These are phyloP conservation scores for Penicillium parvum DNA, from an alignment of 495 filamentous ascomycete species.

Conservation along the genomic window DNA sequence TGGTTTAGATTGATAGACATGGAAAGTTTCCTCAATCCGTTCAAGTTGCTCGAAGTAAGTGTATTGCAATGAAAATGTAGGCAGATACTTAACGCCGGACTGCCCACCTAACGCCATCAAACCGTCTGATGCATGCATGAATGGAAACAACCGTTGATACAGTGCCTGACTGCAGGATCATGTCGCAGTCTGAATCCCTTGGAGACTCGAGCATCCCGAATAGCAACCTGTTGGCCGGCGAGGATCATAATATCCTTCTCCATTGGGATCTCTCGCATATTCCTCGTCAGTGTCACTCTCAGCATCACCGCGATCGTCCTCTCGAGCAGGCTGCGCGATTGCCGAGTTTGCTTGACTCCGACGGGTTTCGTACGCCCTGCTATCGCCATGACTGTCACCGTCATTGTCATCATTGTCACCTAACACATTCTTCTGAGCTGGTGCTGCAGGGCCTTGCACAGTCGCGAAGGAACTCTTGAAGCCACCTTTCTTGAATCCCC, in stretches of 20 bases:
- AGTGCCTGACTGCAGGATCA: too few relatives aligned
- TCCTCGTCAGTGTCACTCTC: slow-evolving; percentile 47
- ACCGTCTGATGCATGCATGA: too few relatives aligned
- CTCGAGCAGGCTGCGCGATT: slow-evolving; percentile 2
- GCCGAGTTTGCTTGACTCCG: too few relatives aligned
- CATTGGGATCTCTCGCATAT: slow-evolving; percentile 33
- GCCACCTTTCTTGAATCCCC: slow-evolving; percentile 59
- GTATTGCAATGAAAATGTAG: too few relatives aligned
- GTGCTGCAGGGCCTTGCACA: slow-evolving; percentile 34
- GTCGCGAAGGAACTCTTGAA: slow-evolving; percentile 58
- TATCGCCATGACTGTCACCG: neutral
- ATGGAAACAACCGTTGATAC: too few relatives aligned
- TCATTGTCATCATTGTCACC: slow-evolving; percentile 42
- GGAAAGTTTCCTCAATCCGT: slow-evolving; percentile 2
- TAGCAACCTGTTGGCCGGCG: slow-evolving; percentile 49
- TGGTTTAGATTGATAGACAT: slow-evolving; percentile 10
- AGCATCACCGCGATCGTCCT: slow-evolving; percentile 15
- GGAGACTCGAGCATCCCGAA: slow-evolving; percentile 30
- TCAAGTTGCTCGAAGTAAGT: neutral
- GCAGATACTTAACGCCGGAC: too few relatives aligned
- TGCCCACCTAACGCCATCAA: too few relatives aligned
- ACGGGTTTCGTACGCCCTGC: too few relatives aligned
- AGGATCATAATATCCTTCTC: slow-evolving; percentile 49
- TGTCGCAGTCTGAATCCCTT: slow-evolving; percentile 3
- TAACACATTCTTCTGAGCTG: slow-evolving; percentile 41